phyloP scores from a whole-genome alignment of 2,329 filamentous ascomycete genomes.

The Aotearoamyces nothofagi region DNA sequence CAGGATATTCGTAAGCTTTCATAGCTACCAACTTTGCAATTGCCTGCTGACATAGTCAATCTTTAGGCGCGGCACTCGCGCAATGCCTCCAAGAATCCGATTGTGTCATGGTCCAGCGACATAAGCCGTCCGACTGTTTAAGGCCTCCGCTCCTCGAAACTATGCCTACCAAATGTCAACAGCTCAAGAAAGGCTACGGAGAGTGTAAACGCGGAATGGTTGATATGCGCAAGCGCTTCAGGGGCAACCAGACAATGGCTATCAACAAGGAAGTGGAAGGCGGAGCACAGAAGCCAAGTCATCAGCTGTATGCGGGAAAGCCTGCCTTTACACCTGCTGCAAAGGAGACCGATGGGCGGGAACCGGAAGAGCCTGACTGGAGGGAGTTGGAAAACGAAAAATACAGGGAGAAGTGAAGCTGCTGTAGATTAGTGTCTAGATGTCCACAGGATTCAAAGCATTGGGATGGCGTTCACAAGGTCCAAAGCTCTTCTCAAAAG shows the following conservation, averaged over 20 bases:
- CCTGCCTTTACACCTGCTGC: constrained; percentile 51
- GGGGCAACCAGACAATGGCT: constrained; percentile 77
- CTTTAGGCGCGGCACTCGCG: constrained; percentile 72
- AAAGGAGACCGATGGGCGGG: constrained; percentile 52
- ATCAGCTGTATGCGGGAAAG: constrained; percentile 68
- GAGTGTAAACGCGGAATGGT: constrained; percentile 94
- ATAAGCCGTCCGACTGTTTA: constrained; percentile 78
- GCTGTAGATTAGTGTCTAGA: background rate
- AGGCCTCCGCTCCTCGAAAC: constrained; percentile 66
- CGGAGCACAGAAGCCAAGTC: constrained; percentile 26
- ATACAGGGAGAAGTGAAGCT: constrained; percentile 24
- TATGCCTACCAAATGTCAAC: constrained; percentile 77
- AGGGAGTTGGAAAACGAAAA: constrained; percentile 49
- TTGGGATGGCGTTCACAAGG: background rate
- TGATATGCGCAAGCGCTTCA: constrained; percentile 97
- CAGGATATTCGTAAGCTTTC: constrained; percentile 74
- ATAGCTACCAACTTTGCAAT: background rate
- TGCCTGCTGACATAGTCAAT: background rate
- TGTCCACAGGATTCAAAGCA: background rate
- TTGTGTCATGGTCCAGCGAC: constrained; percentile 85
- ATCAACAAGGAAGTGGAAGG: constrained; percentile 43
- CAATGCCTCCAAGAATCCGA: constrained; percentile 92
- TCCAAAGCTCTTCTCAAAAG: too few relatives aligned
- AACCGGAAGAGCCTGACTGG: constrained; percentile 45
- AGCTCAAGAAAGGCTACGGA: constrained; percentile 82